A percentile compares a stretch with the other conserved stretches of the same genome.
Evolutionary conservation across 2,329 filamentous ascomycete genomes (phyloP).

Genomic region (Clarireedia sp.): DNA sequence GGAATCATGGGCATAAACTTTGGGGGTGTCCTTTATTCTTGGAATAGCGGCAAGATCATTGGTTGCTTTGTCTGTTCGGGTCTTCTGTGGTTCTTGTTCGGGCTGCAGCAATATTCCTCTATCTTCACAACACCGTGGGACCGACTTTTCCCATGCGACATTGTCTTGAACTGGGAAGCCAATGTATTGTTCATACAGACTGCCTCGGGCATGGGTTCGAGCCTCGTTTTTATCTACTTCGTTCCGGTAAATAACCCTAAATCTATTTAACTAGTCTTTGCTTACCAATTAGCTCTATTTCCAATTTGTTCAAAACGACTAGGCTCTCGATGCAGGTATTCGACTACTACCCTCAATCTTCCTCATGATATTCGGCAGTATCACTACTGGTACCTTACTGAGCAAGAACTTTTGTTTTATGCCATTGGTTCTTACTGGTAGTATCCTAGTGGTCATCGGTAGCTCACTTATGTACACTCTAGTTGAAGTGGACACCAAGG

Average conservation of each 20-base stretch:
- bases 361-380: slow-evolving; percentile 17
- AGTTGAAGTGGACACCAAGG: background rate
- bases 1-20: slow-evolving; percentile 30
- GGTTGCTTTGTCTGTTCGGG: slow-evolving; percentile 37
- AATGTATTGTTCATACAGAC: slow-evolving; percentile 31
- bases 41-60: slow-evolving; percentile 23
- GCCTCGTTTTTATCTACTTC: slow-evolving; percentile 33
- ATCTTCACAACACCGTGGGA: slow-evolving; percentile 20
- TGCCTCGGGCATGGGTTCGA: slow-evolving; percentile 27
- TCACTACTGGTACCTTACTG: slow-evolving; percentile 27
- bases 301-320: slow-evolving; percentile 39
- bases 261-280: background rate
- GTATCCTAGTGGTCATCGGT: background rate
- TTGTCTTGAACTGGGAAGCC: slow-evolving; percentile 31
- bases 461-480: slow-evolving; percentile 11
- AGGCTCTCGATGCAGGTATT: slow-evolving; percentile 35
- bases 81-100: slow-evolving; percentile 25
- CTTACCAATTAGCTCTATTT: slow-evolving; percentile 23
- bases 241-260: slow-evolving; percentile 27
- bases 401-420: slow-evolving; percentile 24
- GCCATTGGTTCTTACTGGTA: background rate
- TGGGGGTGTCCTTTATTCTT: slow-evolving; percentile 27
- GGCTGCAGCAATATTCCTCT: slow-evolving; percentile 22
- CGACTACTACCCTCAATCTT: slow-evolving; percentile 23
- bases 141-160: slow-evolving; percentile 26